Base-by-base conservation (phyloP, 2,329 filamentous ascomycete genomes). In the Sporothrix mexicana region DNA sequence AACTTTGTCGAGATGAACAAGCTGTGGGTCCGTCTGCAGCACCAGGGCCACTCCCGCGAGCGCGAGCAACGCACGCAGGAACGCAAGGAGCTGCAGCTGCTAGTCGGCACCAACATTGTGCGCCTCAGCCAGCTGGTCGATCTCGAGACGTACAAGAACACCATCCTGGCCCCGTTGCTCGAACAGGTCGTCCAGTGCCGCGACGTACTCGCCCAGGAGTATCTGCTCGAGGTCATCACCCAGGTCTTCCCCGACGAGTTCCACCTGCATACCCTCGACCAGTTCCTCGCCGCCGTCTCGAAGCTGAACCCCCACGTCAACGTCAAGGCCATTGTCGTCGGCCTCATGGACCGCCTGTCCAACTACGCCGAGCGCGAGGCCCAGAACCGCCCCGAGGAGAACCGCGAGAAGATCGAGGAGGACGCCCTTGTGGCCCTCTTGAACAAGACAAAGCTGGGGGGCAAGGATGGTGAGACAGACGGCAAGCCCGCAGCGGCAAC, bases 1-100 rank as follows among this genome's bases (percentile, higher is more conserved):
- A 99, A 99, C 79, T 99, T 99, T 80, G 96, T 99, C 77, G 96
- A 99, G 84, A 99, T 99, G 96, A 99, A 99, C 84, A 99, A 99
- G 87, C 87, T 99, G 47, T 99, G 96, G 96, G 96, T 99, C 75
- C 91, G 96, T 59, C 85, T 98, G 79, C 96, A 99, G 81, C 96
- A 99, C 81, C 96, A 99, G 81, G 96, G 96, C 36, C 96, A 98
- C 80, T 99, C 96, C 53, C 89, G 95, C 78, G 96, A 99, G 82
- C 88, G 96, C 70, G 96, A 99, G 76, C 92, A 97, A 83, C 88
- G 96, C 77, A 97, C 94, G 73, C 94, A 96, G 79, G 96, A 99
- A 84, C 88, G 96, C 78, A 95, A 97, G 81, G 97, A 99, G 84
- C 85, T 99, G 71, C 96, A 99, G 84, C 86, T 99, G 74, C 87